Percentiles rank a stretch among this genome's conserved stretches.
Evolutionary conservation across 1,284 basidiomycete genomes (phyloP).

Genomic region (Chalciporus sp.): DNA sequence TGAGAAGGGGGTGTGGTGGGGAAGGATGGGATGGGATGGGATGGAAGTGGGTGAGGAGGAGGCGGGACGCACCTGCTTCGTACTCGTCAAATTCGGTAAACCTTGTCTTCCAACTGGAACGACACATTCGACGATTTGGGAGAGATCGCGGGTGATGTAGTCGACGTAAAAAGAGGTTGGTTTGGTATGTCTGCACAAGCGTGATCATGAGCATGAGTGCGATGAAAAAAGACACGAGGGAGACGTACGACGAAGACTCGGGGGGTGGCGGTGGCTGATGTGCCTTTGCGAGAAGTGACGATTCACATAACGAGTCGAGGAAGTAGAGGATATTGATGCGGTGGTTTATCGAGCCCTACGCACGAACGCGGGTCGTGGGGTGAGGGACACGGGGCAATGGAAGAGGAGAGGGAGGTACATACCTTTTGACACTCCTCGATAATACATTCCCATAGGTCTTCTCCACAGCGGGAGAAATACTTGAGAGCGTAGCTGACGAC

Average conservation of each 20-base stretch:
- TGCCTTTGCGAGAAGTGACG: slow-evolving; percentile 66
- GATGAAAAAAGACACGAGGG: neutral
- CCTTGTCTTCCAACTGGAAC: slow-evolving; percentile 84
- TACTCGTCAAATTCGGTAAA: slow-evolving; percentile 82
- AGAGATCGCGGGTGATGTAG: slow-evolving; percentile 74
- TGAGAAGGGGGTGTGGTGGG: too few relatives aligned
- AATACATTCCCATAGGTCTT: slow-evolving; percentile 95
- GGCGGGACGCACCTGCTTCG: slow-evolving; percentile 67
- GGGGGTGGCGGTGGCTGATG: slow-evolving; percentile 31
- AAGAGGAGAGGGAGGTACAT: slow-evolving; percentile 10
- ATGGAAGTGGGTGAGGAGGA: neutral
- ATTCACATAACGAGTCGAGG: slow-evolving; percentile 85
- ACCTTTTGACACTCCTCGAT: slow-evolving; percentile 89
- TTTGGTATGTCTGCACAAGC: slow-evolving; percentile 9
- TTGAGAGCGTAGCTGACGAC: slow-evolving; percentile 87
- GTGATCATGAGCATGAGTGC: neutral
- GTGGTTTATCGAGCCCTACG: slow-evolving; percentile 82
- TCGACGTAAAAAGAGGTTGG: slow-evolving; percentile 64
- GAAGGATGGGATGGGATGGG: too few relatives aligned
- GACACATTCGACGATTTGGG: slow-evolving; percentile 76
- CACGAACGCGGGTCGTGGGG: neutral
- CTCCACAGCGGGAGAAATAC: slow-evolving; percentile 79
- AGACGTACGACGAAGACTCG: slow-evolving; percentile 21
- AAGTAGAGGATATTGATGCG: slow-evolving; percentile 94
- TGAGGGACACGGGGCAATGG: neutral